Evolutionary conservation across 805 yeast genomes (phyloP).

Genomic region (Hanseniaspora mollemarum): DNA sequence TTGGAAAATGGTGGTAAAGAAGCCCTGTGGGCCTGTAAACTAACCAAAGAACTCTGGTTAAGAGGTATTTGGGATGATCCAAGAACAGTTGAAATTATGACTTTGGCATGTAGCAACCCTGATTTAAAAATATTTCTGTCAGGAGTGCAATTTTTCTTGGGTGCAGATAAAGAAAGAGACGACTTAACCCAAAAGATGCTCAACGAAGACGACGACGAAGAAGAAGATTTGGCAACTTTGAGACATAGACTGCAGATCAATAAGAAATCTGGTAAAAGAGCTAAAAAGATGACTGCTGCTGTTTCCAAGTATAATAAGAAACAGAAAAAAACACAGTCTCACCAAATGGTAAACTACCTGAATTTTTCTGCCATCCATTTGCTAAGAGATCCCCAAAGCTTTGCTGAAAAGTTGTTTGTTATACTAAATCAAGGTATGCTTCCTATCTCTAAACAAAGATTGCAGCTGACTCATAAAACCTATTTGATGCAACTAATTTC

Average conservation of each 20-base stretch:
- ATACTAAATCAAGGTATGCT: conserved; percentile 47
- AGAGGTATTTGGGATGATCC: conserved; percentile 98
- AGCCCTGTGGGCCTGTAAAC: conserved; percentile 87
- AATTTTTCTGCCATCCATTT: conserved; percentile 92
- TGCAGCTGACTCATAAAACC: conserved; percentile 79
- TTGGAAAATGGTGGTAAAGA: conserved; percentile 46
- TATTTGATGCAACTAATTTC: conserved; percentile 78
- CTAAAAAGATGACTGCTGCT: conserved; percentile 68
- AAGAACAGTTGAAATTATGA: conserved; percentile 93
- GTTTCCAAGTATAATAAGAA: conserved; percentile 58
- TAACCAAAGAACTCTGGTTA: conserved; percentile 93
- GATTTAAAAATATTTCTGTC: conserved; percentile 79
- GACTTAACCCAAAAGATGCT: conserved; percentile 68
- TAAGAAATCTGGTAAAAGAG: conserved; percentile 69
- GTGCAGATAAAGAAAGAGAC: conserved; percentile 82
- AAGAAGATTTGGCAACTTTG: conserved; percentile 57
- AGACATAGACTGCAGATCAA: conserved; percentile 75
- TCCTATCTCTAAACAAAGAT: conserved; percentile 55
- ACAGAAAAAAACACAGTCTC: conserved; percentile 44
- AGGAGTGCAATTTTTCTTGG: conserved; percentile 82
- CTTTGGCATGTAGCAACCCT: conserved; percentile 75
- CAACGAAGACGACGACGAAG: conserved; percentile 55
- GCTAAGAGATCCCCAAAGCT: conserved; percentile 93
- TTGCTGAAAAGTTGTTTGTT: conserved; percentile 69
- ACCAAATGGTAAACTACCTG: conserved; percentile 39